phyloP scores from a whole-genome alignment of 352 stramenopile species.

The Globisporangium carolinianum region DNA sequence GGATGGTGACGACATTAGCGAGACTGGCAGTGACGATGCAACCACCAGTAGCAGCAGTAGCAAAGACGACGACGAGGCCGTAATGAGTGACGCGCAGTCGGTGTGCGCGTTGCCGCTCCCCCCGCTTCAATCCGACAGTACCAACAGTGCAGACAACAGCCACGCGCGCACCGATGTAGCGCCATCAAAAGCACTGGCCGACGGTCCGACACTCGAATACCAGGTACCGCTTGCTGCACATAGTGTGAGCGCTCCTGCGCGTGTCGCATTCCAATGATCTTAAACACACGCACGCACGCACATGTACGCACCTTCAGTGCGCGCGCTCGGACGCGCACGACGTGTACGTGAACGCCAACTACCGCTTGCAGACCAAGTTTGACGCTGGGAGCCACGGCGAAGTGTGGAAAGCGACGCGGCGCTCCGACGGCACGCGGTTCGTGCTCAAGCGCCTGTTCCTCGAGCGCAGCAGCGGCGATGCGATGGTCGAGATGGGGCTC shows the following conservation, averaged over 20 bases:
- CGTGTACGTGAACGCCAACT: slow-evolving; percentile 71
- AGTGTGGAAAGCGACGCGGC: slow-evolving; percentile 56
- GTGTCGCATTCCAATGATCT: too few relatives aligned
- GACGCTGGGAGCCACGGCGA: slow-evolving; percentile 81
- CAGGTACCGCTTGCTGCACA: slow-evolving; percentile 17
- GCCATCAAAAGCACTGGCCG: slow-evolving; percentile 5
- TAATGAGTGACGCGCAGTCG: neutral
- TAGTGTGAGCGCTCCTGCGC: too few relatives aligned
- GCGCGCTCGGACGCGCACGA: slow-evolving; percentile 38
- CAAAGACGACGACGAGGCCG: neutral
- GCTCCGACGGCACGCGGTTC: slow-evolving; percentile 39
- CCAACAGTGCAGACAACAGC: slow-evolving; percentile 4
- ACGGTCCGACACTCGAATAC: slow-evolving; percentile 71
- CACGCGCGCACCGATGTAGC: neutral
- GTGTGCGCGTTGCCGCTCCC: slow-evolving; percentile 15
- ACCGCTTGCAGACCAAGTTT: slow-evolving; percentile 74
- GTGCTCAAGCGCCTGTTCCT: slow-evolving; percentile 86
- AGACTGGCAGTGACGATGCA: neutral
- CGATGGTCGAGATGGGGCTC: slow-evolving; percentile 66
- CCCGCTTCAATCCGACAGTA: neutral
- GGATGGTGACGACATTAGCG: neutral
- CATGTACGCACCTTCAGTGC: slow-evolving; percentile 18
- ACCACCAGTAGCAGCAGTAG: slow-evolving; percentile 16
- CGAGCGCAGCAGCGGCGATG: slow-evolving; percentile 30
- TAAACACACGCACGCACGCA: neutral